These are phyloP conservation scores for Epipyxis sp. DNA, from an alignment of 108 stramenopile genomes.

Conservation along the genomic window DNA sequence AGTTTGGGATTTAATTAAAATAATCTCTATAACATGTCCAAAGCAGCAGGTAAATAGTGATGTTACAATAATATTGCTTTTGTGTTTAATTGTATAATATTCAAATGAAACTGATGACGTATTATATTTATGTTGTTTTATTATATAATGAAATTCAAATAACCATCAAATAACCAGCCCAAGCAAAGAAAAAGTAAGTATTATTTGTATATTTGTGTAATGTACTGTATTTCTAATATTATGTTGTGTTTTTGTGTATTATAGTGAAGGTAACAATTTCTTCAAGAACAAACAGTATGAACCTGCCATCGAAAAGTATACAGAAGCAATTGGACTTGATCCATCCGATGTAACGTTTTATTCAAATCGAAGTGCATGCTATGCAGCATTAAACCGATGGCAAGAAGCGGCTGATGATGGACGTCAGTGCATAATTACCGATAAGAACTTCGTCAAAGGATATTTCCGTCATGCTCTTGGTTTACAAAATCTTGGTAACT, in stretches of 20 bases:
- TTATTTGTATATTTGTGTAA: neutral
- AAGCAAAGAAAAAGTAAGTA: slow-evolving; percentile 25
- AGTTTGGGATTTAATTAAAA: no score
- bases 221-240: neutral
- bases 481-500: slow-evolving; percentile 44
- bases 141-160: neutral
- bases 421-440: slow-evolving; percentile 82
- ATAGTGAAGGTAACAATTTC: slow-evolving; percentile 28
- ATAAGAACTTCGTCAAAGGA: slow-evolving; percentile 91
- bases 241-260: slow-evolving; percentile 7
- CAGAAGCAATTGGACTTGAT: slow-evolving; percentile 22
- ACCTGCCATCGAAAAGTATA: slow-evolving; percentile 16
- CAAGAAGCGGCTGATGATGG: slow-evolving; percentile 84
- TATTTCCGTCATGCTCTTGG: slow-evolving; percentile 90
- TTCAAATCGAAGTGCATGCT: slow-evolving; percentile 50
- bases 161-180: neutral
- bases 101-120: no score
- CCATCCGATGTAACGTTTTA: slow-evolving; percentile 27
- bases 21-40: neutral
- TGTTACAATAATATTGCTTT: neutral
- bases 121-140: neutral
- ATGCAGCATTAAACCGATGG: slow-evolving; percentile 82
- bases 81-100: no score
- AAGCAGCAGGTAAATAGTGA: neutral
- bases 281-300: slow-evolving; percentile 28